Evolutionary conservation across 1,284 basidiomycete species (phyloP).

Genomic region (Ceratobasidium sp.): DNA sequence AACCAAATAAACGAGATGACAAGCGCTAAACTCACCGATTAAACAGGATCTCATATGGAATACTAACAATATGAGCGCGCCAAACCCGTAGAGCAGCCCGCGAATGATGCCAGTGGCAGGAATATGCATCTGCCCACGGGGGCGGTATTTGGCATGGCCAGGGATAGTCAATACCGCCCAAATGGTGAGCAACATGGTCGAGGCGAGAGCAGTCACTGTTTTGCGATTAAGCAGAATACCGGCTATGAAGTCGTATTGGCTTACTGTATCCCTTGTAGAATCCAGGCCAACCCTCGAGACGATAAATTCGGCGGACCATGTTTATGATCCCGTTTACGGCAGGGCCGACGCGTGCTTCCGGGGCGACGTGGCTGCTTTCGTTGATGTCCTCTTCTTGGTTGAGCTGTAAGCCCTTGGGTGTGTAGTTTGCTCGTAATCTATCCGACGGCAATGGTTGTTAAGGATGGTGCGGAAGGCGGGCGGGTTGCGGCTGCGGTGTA

Average conservation of each 20-base stretch:
- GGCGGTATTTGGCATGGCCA: slow-evolving; percentile 28
- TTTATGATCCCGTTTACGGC: slow-evolving; percentile 57
- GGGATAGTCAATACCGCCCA: slow-evolving; percentile 52
- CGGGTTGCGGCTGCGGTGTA: not conserved
- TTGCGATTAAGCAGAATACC: slow-evolving; percentile 39
- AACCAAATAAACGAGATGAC: not conserved
- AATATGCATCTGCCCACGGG: slow-evolving; percentile 60
- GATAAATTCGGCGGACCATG: slow-evolving; percentile 76
- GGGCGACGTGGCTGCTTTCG: slow-evolving; percentile 67
- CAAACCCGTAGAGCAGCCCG: slow-evolving; percentile 58
- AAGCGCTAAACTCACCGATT: slow-evolving; percentile 64
- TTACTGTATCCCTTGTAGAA: slow-evolving; percentile 84
- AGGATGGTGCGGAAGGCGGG: not conserved
- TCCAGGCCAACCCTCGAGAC: slow-evolving; percentile 80
- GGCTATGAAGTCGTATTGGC: slow-evolving; percentile 46
- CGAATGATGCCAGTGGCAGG: slow-evolving; percentile 73
- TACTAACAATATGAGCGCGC: slow-evolving; percentile 74
- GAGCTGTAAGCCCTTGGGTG: slow-evolving; percentile 70
- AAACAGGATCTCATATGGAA: slow-evolving; percentile 81
- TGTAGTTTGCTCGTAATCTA: slow-evolving; percentile 54
- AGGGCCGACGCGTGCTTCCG: slow-evolving; percentile 51
- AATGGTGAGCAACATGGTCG: slow-evolving; percentile 63
- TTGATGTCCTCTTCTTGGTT: slow-evolving; percentile 66
- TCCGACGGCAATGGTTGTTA: not conserved
- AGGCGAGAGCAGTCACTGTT: slow-evolving; percentile 74